A percentile compares a stretch with the other conserved stretches of the same genome.
Evolutionary conservation across 495 filamentous ascomycete genomes (phyloP).

Genomic region (Durotheca rogersii): DNA sequence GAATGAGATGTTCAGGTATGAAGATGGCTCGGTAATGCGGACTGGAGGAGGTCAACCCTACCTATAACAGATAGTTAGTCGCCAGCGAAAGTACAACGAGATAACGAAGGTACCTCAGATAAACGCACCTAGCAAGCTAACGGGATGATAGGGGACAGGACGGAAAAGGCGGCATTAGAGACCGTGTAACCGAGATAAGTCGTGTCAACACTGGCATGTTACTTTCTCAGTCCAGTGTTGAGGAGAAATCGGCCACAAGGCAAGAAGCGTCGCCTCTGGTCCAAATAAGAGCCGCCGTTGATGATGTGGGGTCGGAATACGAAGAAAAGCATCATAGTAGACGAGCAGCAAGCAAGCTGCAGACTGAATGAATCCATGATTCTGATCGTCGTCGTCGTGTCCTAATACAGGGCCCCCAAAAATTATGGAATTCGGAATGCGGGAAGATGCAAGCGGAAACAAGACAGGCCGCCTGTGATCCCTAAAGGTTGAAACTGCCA

Average conservation of each 20-base stretch:
- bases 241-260: too few relatives aligned
- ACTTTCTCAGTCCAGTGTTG: too few relatives aligned
- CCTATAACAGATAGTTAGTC: too few relatives aligned
- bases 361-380: background rate
- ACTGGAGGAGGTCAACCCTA: too few relatives aligned
- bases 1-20: background rate
- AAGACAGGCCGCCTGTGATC: background rate
- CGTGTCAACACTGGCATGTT: background rate
- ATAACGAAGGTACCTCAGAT: background rate
- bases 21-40: too few relatives aligned
- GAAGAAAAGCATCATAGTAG: background rate
- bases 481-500: slow-evolving; percentile 6
- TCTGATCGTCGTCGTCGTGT: background rate
- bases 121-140: background rate
- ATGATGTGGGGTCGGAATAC: background rate
- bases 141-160: background rate
- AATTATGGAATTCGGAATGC: background rate
- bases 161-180: background rate
- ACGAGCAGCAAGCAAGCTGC: background rate
- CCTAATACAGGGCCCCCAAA: background rate
- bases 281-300: background rate
- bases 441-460: background rate
- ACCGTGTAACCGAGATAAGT: background rate
- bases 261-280: background rate
- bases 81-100: too few relatives aligned